Base-by-base conservation (phyloP, 2,329 filamentous ascomycete species). In the Ophiostoma piceae region DNA sequence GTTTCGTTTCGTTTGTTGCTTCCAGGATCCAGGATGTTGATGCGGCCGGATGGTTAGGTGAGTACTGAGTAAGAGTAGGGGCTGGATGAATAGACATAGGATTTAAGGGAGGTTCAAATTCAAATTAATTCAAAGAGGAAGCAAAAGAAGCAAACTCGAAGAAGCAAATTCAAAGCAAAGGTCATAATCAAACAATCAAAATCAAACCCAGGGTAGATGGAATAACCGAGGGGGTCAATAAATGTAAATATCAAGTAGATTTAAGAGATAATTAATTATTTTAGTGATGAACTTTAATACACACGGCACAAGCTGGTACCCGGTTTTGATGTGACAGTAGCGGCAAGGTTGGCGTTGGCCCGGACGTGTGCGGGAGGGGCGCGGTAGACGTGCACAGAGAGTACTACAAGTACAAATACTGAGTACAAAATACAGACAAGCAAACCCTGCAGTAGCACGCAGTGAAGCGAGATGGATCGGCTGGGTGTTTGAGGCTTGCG, bases 261-360 rank as follows among this genome's bases (percentile, higher is more conserved):
- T 7, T 16, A 47, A 47, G 16, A 47, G 19, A 47, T 47, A 47
- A 19, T 7, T 47, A 47, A 47, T 19, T 19, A 47, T 29, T 29
- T 29, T 29, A 29, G 26, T 29, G 26, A 29, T 29, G 26, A 2
- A 29, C 26, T 29, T 29, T 29, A 19, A 47, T 8, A n/a, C 19
- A 47, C 16, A 47, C 43, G 16, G 43, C 43, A 47, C 43, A 57
- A 57, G 51, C 51, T 57, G 51, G 51, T 66, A 66, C 68, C 68
- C 68, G 65, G 68, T 69, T 64, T 70, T 51, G 68, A 39, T 70
- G 68, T 67, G 65, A 70, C 68, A 39, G 68, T 70, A 57, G 51
- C 32, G 68, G 68, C 64, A 26, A 37, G 57, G 60, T 37, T 22
- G 32, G 47, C 62, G 29, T 43, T 62, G 29, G 26, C 47, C 43